Evolutionary conservation across 495 filamentous ascomycete species (phyloP).

Genomic region (Lophiostoma macrostomum): DNA sequence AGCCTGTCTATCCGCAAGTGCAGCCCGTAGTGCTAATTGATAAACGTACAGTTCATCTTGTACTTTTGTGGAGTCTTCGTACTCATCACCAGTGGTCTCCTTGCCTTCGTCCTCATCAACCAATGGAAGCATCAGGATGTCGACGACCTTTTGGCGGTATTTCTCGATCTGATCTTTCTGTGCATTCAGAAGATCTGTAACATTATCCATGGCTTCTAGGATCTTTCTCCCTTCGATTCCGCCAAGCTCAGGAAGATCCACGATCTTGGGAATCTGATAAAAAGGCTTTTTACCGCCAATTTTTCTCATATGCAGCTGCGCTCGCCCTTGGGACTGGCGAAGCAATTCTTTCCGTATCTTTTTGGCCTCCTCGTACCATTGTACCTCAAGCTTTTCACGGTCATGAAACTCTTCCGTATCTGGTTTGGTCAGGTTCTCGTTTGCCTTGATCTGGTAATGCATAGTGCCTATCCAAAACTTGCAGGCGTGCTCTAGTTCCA

Average conservation of each 20-base stretch:
- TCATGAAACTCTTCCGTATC: constrained; percentile 62
- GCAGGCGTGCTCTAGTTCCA: constrained; percentile 79
- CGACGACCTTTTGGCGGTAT: constrained; percentile 68
- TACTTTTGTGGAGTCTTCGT: constrained; percentile 77
- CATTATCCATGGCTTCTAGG: constrained; percentile 53
- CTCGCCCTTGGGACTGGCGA: constrained; percentile 29
- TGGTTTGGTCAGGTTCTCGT: constrained; percentile 57
- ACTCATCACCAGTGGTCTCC: constrained; percentile 82
- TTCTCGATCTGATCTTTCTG: constrained; percentile 67
- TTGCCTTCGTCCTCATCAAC: constrained; percentile 75
- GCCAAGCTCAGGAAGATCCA: constrained; percentile 48
- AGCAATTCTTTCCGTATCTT: constrained; percentile 73
- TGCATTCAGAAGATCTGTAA: constrained; percentile 58
- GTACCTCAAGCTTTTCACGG: constrained; percentile 66
- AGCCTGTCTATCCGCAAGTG: constrained; percentile 75
- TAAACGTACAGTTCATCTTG: constrained; percentile 86
- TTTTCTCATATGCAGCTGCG: constrained; percentile 50
- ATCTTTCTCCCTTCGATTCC: constrained; percentile 62
- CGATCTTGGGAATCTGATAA: constrained; percentile 60
- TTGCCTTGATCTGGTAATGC: constrained; percentile 75
- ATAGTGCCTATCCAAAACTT: constrained; percentile 81
- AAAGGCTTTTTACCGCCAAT: constrained; percentile 56
- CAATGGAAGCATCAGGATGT: constrained; percentile 67
- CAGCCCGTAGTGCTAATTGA: constrained; percentile 68
- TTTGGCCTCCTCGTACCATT: constrained; percentile 74